These are phyloP conservation scores for Botryotinia convoluta DNA, from an alignment of 2,329 filamentous ascomycete genomes.

Conservation along the genomic window DNA sequence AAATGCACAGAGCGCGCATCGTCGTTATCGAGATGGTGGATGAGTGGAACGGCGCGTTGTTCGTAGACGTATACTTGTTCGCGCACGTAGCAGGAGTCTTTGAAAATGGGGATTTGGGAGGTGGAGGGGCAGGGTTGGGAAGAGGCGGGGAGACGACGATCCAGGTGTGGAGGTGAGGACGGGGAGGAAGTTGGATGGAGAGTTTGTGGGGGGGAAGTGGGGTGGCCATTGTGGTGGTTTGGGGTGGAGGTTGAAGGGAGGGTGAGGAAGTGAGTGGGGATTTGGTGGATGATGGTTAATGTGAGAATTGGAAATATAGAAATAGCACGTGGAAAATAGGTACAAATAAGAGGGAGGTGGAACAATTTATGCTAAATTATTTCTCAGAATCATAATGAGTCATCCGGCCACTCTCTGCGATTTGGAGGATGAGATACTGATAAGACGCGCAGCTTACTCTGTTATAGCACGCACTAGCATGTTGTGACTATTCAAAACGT, in stretches of 20 bases:
- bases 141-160: not conserved
- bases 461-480: not conserved
- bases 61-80: slow-evolving; percentile 18
- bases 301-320: not conserved
- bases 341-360: not conserved
- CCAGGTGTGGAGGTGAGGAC: not conserved
- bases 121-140: not conserved
- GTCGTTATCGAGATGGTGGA: slow-evolving; percentile 13
- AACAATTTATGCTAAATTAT: not conserved
- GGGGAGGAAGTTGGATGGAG: slow-evolving; percentile 7
- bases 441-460: not conserved
- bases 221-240: not conserved
- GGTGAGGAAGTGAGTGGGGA: not conserved
- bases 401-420: not conserved
- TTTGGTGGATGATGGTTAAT: not conserved
- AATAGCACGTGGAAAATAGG: not conserved
- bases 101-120: not conserved
- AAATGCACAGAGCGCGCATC: slow-evolving; percentile 17
- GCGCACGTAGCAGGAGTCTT: slow-evolving; percentile 2
- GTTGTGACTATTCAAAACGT: no score
- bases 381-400: not conserved
- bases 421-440: not conserved
- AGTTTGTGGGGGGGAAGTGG: not conserved
- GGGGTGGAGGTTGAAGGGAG: not conserved
- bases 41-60: not conserved